phyloP scores from a whole-genome alignment of 1,284 basidiomycete genomes.

The Phellopilus nigrolimitatus region DNA sequence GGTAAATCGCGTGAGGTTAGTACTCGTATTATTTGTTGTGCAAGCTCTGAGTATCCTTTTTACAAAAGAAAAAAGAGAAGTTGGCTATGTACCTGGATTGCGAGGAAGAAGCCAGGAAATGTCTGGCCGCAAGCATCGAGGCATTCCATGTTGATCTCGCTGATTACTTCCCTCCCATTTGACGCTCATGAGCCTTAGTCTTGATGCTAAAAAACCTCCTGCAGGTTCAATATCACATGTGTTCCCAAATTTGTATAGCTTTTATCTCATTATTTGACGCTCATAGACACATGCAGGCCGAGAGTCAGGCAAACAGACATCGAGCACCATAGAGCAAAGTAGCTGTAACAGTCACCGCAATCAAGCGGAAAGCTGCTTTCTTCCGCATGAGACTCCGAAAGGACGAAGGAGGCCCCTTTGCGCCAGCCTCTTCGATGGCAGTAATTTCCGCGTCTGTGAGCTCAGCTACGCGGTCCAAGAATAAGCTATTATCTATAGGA shows the following conservation, averaged over 20 bases:
- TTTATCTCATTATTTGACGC: no score
- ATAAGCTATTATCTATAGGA: background rate
- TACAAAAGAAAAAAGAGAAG: no score
- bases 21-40: background rate
- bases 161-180: background rate
- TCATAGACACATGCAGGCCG: no score
- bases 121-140: background rate
- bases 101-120: background rate
- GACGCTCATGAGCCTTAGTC: no score
- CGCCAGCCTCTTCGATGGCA: no score
- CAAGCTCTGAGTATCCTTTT: background rate
- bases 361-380: no score
- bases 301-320: background rate
- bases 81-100: slow-evolving; percentile 2
- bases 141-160: background rate
- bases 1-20: slow-evolving; percentile 30
- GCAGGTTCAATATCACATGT: no score
- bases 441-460: no score
- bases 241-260: no score
- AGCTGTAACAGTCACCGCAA: background rate
- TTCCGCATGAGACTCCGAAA: no score
- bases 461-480: slow-evolving; percentile 7
- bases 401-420: no score
- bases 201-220: no score
- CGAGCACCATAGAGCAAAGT: background rate